Percentiles rank a stretch among this genome's conserved stretches.
Evolutionary conservation across 345 rosid species (phyloP).

Genomic region (Pugionium cornutum): DNA sequence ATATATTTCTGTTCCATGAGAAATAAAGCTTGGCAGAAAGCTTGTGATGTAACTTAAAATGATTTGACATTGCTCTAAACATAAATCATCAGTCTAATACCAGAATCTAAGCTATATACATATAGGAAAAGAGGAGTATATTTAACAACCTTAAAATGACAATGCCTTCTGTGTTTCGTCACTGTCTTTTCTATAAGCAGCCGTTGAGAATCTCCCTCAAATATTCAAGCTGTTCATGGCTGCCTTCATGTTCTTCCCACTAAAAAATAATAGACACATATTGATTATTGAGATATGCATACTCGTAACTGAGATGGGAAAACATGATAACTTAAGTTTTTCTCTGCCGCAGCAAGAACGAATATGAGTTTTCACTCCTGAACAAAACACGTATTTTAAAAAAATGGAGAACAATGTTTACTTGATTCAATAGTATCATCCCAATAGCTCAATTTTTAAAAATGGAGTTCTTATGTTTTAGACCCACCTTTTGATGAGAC

Average conservation of each 20-base stretch:
- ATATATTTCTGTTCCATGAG: slow-evolving; percentile 6
- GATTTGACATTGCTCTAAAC: slow-evolving; percentile 19
- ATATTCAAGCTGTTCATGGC: slow-evolving; percentile 76
- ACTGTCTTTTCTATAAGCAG: slow-evolving; percentile 46
- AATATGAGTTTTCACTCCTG: neutral
- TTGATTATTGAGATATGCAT: slow-evolving; percentile 14
- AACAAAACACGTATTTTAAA: neutral
- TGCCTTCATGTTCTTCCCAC: slow-evolving; percentile 93
- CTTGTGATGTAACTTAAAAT: slow-evolving; percentile 22
- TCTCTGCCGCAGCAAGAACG: slow-evolving; percentile 11
- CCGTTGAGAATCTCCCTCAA: slow-evolving; percentile 66
- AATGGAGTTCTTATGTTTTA: neutral
- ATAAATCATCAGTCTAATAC: slow-evolving; percentile 27
- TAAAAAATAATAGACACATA: slow-evolving; percentile 31
- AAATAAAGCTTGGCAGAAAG: slow-evolving; percentile 27
- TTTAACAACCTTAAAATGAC: slow-evolving; percentile 2
- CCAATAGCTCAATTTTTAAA: slow-evolving; percentile 4
- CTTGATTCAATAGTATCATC: slow-evolving; percentile 18
- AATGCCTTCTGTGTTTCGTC: slow-evolving; percentile 8
- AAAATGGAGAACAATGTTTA: slow-evolving; percentile 1
- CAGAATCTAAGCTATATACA: slow-evolving; percentile 30
- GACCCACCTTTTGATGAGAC: slow-evolving; percentile 74
- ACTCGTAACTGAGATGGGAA: neutral
- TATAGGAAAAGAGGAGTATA: neutral
- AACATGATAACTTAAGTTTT: slow-evolving; percentile 8